Evolutionary conservation across 345 rosid species (phyloP), one percentile per base, ranked within the genome.

Genomic region (Moricandia moricandioides): DNA sequence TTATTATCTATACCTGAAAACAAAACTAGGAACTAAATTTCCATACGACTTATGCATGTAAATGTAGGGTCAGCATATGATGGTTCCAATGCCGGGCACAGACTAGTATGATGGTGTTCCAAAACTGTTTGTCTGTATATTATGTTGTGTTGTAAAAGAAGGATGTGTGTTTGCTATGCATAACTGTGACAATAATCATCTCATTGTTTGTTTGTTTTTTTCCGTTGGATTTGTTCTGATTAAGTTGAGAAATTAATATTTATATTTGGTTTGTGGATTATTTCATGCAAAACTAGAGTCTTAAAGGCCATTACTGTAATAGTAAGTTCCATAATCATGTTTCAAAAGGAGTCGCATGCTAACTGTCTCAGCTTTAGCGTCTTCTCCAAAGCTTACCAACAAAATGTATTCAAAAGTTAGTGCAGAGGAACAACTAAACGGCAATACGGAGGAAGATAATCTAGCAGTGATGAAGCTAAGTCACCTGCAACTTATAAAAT

Each of bases 1-100:
- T 21, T 21, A 21, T 24, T 54, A 21, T 56, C 12, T 34, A 26
- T 49, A 9, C 5, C 27, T 34, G 37, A 3, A 16, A n/a, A 40
- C 9, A 26, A 4, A 47, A 49, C 55, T 31, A 0, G 5, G 9
- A 57, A 45, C 21, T 59, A 16, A 55, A 17, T 7, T 8, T 10
- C 27, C 16, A 1, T 6, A 54, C 30, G 65, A 54, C 21, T 37
- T 1, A 47, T 18, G 54, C 8, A 29, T 54, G 33, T 66, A 17
- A 45, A 75, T 73, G 65, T 83, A 92, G 92, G 88, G 70, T 52
- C 91, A 83, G 72, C 91, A 88, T 81, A 61, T 85, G 84, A 83
- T 86, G 84, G 84, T 84, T 79, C 91, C 85, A 7, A 88, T 83
- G 90, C 93, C 84, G 65, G 85, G 86, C 73, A 65, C 82, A 11